A percentile compares a stretch with the other conserved stretches of the same genome.
phyloP scores from a whole-genome alignment of 441 rosid species.

The Macaranga tanarius region DNA sequence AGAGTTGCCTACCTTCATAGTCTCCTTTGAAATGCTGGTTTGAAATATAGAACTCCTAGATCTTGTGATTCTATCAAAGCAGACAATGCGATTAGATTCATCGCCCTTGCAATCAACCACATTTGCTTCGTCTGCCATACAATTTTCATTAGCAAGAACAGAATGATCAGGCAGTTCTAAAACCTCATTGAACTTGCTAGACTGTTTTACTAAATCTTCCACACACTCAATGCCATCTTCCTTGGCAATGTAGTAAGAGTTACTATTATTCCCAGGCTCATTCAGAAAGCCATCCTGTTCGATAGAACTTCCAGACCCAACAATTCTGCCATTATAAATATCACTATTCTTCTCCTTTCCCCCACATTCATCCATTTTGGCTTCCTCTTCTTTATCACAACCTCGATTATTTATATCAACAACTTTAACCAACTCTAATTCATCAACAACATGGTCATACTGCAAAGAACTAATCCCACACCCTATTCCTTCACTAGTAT shows the following conservation, averaged over 20 bases:
- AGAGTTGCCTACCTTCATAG: conserved; percentile 31
- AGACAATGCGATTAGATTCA: conserved; percentile 31
- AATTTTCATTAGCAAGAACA: conserved; percentile 15
- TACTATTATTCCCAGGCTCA: conserved; percentile 4
- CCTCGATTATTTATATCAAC: conserved; percentile 29
- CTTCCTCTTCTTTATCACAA: conserved; percentile 20
- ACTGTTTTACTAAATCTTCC: background rate
- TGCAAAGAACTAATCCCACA: conserved; percentile 44
- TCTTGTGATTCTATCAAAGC: conserved; percentile 39
- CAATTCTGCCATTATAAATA: background rate
- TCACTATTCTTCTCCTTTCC: conserved; percentile 6
- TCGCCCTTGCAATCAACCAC: conserved; percentile 30
- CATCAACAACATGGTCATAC: conserved; percentile 36
- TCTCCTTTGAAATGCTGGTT: conserved; percentile 31
- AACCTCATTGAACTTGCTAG: background rate
- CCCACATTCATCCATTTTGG: conserved; percentile 5
- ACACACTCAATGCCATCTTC: conserved; percentile 1
- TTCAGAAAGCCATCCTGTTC: background rate
- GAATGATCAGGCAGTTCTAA: conserved; percentile 7
- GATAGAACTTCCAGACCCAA: conserved; percentile 9
- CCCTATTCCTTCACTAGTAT: conserved; percentile 29
- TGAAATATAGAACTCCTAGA: conserved; percentile 34
- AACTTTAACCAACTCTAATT: conserved; percentile 35
- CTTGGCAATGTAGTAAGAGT: background rate
- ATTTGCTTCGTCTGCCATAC: conserved; percentile 27